Percentiles rank a stretch among this genome's conserved stretches.
Evolutionary conservation across 176 grass and related monocot species (phyloP).

Genomic region (Musa troglodytarum): DNA sequence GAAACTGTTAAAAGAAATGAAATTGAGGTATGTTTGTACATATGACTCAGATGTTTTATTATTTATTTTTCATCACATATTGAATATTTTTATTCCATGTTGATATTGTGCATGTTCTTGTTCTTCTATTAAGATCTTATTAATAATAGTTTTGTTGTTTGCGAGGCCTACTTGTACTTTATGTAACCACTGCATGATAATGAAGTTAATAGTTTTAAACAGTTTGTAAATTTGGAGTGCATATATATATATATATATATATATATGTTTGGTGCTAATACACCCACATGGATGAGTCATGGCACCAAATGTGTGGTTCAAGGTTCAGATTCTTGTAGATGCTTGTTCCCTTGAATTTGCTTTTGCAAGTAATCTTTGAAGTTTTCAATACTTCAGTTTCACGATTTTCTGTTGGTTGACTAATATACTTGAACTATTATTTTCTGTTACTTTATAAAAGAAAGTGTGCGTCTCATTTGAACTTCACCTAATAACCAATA

Average conservation of each 20-base stretch:
- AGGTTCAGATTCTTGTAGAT: too few relatives aligned
- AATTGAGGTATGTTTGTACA: conserved; percentile 46
- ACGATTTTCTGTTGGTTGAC: neutral
- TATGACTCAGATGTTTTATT: neutral
- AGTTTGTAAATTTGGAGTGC: neutral
- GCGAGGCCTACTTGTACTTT: neutral
- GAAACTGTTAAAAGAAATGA: conserved; percentile 99
- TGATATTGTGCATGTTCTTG: neutral
- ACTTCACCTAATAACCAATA: neutral
- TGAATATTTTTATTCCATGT: neutral
- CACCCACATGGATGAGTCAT: too few relatives aligned
- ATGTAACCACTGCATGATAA: neutral
- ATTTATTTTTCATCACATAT: neutral
- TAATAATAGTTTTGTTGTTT: neutral
- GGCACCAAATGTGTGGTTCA: too few relatives aligned
- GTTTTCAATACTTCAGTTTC: neutral
- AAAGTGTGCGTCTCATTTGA: neutral
- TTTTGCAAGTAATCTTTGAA: too few relatives aligned
- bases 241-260: neutral
- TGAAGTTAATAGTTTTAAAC: too few relatives aligned
- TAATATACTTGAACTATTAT: neutral
- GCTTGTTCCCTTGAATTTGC: too few relatives aligned
- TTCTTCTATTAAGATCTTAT: conserved; percentile 1
- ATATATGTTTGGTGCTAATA: too few relatives aligned
- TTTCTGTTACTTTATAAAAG: neutral